phyloP scores from a whole-genome alignment of 768 basidiomycete genomes.

The Tulasnella sp. region DNA sequence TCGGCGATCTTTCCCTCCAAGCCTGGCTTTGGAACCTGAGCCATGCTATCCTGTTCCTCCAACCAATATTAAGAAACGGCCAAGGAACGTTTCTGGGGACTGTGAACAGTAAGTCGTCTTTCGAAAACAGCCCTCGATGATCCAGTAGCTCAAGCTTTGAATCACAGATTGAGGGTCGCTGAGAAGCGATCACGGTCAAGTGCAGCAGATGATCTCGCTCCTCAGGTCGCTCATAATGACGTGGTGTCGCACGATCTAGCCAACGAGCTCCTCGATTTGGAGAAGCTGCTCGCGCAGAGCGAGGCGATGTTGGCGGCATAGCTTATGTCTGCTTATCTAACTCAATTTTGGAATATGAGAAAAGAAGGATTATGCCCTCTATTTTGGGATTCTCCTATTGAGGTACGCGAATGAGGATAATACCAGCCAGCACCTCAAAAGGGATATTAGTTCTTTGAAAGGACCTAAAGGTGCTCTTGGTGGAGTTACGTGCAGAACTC shows the following conservation, averaged over 20 bases:
- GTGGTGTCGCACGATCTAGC: not conserved
- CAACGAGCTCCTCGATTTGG: not conserved
- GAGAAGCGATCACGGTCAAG: not conserved
- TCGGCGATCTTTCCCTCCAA: not conserved
- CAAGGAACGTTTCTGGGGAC: not conserved
- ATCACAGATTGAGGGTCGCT: not conserved
- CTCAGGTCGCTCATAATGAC: not conserved
- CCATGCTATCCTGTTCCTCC: not conserved
- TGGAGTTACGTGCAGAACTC: no score
- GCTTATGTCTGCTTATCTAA: no score
- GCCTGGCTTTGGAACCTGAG: not conserved
- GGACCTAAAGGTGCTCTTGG: no score
- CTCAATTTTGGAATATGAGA: no score
- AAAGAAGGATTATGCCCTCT: no score
- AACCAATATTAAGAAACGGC: not conserved
- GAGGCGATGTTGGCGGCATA: slow-evolving; percentile 10
- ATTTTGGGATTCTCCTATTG: no score
- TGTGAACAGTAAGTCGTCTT: no score
- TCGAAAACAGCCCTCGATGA: no score
- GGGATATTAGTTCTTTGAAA: no score
- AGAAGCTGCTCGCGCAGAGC: slow-evolving; percentile 3
- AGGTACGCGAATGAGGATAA: no score
- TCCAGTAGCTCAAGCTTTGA: not conserved
- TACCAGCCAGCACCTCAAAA: no score
- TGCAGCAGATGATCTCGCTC: not conserved